phyloP scores from a whole-genome alignment of 768 basidiomycete genomes.

The Naganishia randhawae region DNA sequence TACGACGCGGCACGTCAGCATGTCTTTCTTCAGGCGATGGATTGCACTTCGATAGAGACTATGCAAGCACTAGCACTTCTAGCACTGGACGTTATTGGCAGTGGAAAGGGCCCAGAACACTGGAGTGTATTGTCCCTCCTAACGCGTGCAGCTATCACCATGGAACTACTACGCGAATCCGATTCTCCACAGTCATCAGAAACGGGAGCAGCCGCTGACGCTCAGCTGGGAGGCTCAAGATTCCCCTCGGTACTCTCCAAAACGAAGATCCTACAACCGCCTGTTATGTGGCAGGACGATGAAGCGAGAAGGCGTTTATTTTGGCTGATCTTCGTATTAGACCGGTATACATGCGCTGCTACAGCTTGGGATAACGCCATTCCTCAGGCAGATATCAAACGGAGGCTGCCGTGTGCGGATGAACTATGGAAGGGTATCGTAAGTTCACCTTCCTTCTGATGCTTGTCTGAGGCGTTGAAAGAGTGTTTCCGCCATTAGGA shows the following conservation, averaged over 20 bases:
- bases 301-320: slow-evolving; percentile 48
- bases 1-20: slow-evolving; percentile 44
- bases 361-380: slow-evolving; percentile 50
- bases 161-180: slow-evolving; percentile 38
- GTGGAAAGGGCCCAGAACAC: slow-evolving; percentile 46
- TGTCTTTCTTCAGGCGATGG: slow-evolving; percentile 48
- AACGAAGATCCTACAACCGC: slow-evolving; percentile 45
- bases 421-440: slow-evolving; percentile 32
- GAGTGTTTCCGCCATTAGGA: slow-evolving; percentile 29
- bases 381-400: slow-evolving; percentile 41
- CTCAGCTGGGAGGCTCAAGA: not conserved
- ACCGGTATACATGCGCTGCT: slow-evolving; percentile 48
- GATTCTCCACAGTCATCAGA: slow-evolving; percentile 14
- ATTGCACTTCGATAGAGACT: slow-evolving; percentile 44
- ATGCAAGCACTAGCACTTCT: slow-evolving; percentile 50
- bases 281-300: slow-evolving; percentile 47
- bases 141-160: slow-evolving; percentile 47
- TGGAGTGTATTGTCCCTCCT: slow-evolving; percentile 50
- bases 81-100: slow-evolving; percentile 49
- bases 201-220: not conserved
- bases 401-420: slow-evolving; percentile 43
- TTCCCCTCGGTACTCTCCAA: slow-evolving; percentile 35
- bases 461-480: not conserved
- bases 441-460: slow-evolving; percentile 31
- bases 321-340: slow-evolving; percentile 50